phyloP scores from a whole-genome alignment of 192 early-diverging fungal species.

The Coemansia sp. region DNA sequence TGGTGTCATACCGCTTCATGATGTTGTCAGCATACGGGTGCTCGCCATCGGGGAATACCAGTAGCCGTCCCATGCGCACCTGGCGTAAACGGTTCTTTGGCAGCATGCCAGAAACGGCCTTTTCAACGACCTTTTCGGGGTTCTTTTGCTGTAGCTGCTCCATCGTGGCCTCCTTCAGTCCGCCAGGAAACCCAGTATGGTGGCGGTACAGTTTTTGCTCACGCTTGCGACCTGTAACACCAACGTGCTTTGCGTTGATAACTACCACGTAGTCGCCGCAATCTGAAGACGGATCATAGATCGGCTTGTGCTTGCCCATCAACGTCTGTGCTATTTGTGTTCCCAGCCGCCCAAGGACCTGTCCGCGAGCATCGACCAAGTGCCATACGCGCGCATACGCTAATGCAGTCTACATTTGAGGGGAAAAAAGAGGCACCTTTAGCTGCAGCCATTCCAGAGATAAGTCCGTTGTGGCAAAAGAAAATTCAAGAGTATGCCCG shows the following conservation, averaged over 20 bases:
- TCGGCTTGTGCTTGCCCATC: constrained; percentile 97
- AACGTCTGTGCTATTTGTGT: constrained; percentile 85
- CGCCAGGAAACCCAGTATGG: constrained; percentile 86
- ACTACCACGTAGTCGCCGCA: constrained; percentile 97
- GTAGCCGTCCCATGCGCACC: constrained; percentile 70
- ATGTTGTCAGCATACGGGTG: constrained; percentile 90
- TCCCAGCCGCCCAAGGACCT: constrained; percentile 85
- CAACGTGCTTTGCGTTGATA: constrained; percentile 82
- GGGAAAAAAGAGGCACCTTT: not conserved
- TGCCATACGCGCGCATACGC: constrained; percentile 91
- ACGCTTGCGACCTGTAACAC: constrained; percentile 80
- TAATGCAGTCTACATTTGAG: constrained; percentile 66
- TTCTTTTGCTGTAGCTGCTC: constrained; percentile 73
- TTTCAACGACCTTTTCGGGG: constrained; percentile 79
- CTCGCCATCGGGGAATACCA: constrained; percentile 80
- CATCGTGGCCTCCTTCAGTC: constrained; percentile 78
- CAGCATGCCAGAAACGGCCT: constrained; percentile 92
- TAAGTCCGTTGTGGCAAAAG: not conserved
- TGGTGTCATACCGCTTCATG: constrained; percentile 72
- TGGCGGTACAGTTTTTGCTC: constrained; percentile 85
- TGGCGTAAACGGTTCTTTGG: constrained; percentile 92
- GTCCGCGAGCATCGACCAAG: constrained; percentile 83
- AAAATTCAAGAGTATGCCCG: not conserved
- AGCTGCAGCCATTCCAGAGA: constrained; percentile 2
- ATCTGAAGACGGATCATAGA: constrained; percentile 86